A percentile compares a stretch with the other conserved stretches of the same genome.
Conservation (phyloP, 768 basidiomycete species). For the Trametopsis cervina region DNA sequence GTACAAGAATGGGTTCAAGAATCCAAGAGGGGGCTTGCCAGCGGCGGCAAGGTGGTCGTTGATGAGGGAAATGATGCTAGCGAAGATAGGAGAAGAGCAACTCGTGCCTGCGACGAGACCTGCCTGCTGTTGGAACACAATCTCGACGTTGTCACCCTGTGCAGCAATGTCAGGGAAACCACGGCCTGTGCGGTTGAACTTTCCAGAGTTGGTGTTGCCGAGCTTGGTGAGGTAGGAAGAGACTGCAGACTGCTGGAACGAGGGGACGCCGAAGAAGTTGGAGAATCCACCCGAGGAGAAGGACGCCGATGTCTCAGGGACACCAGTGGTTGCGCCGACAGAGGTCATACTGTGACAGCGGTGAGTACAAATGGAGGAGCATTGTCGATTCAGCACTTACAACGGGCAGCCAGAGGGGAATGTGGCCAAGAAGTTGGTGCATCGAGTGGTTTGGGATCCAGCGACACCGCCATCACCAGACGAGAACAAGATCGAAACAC, state of each 20-base stretch:
- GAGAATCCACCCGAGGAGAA: constrained; percentile 33
- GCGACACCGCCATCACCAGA: constrained; percentile 33
- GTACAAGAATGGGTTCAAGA: constrained; percentile 32
- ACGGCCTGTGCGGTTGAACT: constrained; percentile 31
- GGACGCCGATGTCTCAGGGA: constrained; percentile 25
- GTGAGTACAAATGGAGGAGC: background rate
- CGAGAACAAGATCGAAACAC: constrained; percentile 30
- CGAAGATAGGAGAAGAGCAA: constrained; percentile 28
- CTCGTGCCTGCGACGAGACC: constrained; percentile 25
- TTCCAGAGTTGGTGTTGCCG: constrained; percentile 23
- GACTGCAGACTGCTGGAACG: constrained; percentile 35
- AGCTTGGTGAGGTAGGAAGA: constrained; percentile 27
- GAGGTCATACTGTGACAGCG: constrained; percentile 23
- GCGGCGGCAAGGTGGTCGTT: constrained; percentile 26
- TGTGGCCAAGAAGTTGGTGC: constrained; percentile 27
- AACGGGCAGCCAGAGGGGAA: constrained; percentile 32
- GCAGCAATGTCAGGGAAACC: constrained; percentile 44
- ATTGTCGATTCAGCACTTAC: constrained; percentile 14
- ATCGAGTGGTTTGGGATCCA: constrained; percentile 21
- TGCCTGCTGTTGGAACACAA: constrained; percentile 15
- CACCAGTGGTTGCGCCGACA: constrained; percentile 27
- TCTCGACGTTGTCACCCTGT: constrained; percentile 27
- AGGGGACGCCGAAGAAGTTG: constrained; percentile 24
- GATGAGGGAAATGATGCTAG: constrained; percentile 27
- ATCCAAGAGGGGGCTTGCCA: constrained; percentile 26